Conservation (phyloP, 2,329 filamentous ascomycete genomes). For the Alternaria longipes region DNA sequence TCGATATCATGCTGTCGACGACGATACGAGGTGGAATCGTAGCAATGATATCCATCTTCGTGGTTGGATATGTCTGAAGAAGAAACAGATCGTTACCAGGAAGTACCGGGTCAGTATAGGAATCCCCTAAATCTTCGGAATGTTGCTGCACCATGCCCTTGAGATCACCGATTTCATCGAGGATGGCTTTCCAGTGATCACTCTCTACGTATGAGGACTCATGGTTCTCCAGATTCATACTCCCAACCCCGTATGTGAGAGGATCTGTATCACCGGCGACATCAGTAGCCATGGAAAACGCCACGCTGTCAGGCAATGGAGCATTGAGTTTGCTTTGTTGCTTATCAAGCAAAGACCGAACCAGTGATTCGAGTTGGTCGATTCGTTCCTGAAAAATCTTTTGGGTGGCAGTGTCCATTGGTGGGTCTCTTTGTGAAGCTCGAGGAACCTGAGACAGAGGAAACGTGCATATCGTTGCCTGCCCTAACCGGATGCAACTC, state of each 20-base stretch:
- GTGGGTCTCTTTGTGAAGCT: not conserved
- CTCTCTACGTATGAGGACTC: not conserved
- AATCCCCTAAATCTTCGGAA: not conserved
- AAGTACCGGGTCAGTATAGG: not conserved
- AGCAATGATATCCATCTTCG: not conserved
- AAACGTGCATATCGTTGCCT: not conserved
- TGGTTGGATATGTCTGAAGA: not conserved
- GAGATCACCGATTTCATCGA: not conserved
- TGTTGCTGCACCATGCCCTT: not conserved
- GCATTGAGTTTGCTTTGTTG: not conserved
- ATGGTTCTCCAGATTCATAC: not conserved
- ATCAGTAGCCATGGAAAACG: not conserved
- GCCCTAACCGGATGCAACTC: not conserved
- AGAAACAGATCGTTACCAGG: constrained; percentile 5
- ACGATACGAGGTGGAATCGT: not conserved
- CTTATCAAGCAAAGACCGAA: not conserved
- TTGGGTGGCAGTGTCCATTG: not conserved
- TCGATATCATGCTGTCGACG: not conserved
- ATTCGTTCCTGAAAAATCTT: not conserved
- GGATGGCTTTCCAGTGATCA: constrained; percentile 4
- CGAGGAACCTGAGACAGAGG: not conserved
- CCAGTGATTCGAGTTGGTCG: not conserved
- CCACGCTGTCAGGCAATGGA: not conserved
- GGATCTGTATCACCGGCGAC: not conserved
- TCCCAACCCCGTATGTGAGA: not conserved